Conservation (phyloP, 305 asterid species). For the Solanum hybrid region DNA sequence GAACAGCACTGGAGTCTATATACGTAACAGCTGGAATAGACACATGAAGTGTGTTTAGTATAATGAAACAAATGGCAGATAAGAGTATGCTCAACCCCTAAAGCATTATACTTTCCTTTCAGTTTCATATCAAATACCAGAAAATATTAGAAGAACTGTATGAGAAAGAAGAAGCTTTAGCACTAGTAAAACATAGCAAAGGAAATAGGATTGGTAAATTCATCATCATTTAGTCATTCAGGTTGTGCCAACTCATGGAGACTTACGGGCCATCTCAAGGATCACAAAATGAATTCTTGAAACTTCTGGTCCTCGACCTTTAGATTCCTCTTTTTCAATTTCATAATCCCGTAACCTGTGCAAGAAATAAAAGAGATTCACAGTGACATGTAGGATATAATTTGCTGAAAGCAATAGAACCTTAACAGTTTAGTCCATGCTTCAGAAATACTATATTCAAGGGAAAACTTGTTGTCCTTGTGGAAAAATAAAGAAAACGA, state of each 20-base stretch:
- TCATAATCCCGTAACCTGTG: slow-evolving; percentile 85
- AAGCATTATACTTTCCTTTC: not conserved
- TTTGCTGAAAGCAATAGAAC: not conserved
- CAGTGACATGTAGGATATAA: not conserved
- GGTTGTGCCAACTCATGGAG: slow-evolving; percentile 4
- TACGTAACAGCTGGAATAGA: slow-evolving; percentile 78
- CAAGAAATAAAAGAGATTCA: not conserved
- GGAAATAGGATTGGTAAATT: not conserved
- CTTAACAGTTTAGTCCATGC: not conserved
- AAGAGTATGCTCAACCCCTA: not conserved
- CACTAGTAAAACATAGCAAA: not conserved
- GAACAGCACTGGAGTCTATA: slow-evolving; percentile 90
- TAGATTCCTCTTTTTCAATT: slow-evolving; percentile 44
- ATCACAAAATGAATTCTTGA: slow-evolving; percentile 69
- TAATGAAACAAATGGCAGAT: not conserved
- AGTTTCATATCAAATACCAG: not conserved
- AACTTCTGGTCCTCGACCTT: slow-evolving; percentile 81
- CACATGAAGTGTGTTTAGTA: not conserved
- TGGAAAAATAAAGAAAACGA: not conserved
- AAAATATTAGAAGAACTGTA: not conserved
- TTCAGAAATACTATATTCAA: not conserved
- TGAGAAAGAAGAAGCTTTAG: not conserved
- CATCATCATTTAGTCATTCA: not conserved
- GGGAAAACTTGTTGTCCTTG: not conserved
- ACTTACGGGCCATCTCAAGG: slow-evolving; percentile 98